These are phyloP conservation scores for Hemisphaericaspora xylanilytica DNA, from an alignment of 1,139 yeast genomes.

Conservation along the genomic window DNA sequence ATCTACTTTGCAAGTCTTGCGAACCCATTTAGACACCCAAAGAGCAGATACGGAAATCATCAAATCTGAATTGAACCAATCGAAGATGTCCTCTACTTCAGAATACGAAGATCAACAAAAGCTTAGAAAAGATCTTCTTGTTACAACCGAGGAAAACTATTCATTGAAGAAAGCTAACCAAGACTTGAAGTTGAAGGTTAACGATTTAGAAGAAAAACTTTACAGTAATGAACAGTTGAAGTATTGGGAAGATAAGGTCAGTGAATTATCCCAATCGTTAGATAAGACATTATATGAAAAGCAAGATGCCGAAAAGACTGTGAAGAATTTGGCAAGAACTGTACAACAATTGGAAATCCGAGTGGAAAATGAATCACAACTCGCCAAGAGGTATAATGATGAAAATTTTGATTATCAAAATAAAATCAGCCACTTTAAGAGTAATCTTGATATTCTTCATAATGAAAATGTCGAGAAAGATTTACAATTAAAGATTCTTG, in stretches of 20 bases:
- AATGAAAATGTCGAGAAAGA: conserved; percentile 43
- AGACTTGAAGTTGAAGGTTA: conserved; percentile 34
- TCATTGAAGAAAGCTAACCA: conserved; percentile 36
- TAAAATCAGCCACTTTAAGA: conserved; percentile 36
- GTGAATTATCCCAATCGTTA: conserved; percentile 28
- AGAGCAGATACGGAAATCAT: conserved; percentile 33
- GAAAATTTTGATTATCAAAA: conserved; percentile 49
- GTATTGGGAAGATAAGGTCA: conserved; percentile 44
- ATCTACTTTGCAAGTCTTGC: conserved; percentile 30
- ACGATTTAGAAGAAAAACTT: conserved; percentile 38
- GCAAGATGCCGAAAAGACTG: conserved; percentile 31
- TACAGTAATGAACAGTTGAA: conserved; percentile 46
- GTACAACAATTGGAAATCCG: conserved; percentile 38
- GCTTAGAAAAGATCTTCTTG: conserved; percentile 37
- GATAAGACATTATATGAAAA: conserved; percentile 31
- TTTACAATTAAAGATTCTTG: conserved; percentile 30
- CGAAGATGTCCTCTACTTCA: conserved; percentile 29
- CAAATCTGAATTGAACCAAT: conserved; percentile 35
- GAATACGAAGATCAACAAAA: conserved; percentile 39
- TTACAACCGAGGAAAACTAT: conserved; percentile 44
- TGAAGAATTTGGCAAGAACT: conserved; percentile 32
- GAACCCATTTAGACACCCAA: conserved; percentile 37
- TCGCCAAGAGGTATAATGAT: conserved; percentile 45
- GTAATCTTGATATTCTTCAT: conserved; percentile 36
- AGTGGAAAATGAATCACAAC: conserved; percentile 34